These are phyloP conservation scores for Mimosa bimucronata DNA, from an alignment of 306 rosid genomes.

Conservation along the genomic window DNA sequence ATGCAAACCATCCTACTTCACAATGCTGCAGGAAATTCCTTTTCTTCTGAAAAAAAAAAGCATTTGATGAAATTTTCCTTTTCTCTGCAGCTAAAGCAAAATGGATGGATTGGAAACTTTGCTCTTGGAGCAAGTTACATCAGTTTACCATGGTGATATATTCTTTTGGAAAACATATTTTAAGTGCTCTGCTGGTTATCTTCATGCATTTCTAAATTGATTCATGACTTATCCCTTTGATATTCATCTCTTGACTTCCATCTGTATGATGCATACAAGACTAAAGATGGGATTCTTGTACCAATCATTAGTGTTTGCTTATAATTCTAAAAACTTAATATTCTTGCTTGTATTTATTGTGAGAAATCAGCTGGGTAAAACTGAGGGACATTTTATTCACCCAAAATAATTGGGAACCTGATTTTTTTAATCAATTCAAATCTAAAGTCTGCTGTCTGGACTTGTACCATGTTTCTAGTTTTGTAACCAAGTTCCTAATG, in stretches of 20 bases:
- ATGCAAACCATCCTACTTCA: background rate
- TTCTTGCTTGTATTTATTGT: constrained; percentile 1
- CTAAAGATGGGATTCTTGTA: background rate
- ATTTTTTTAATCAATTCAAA: constrained; percentile 16
- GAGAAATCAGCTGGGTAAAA: constrained; percentile 1
- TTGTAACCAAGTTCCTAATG: constrained; percentile 34
- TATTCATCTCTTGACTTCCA: constrained; percentile 4
- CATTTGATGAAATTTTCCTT: no score
- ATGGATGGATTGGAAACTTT: constrained; percentile 99
- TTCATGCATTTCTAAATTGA: constrained; percentile 17
- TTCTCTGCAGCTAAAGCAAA: constrained; percentile 84
- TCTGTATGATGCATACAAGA: background rate
- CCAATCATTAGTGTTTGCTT: background rate
- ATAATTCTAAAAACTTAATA: background rate
- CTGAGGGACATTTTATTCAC: constrained; percentile 1
- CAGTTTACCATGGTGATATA: constrained; percentile 91
- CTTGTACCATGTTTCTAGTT: background rate
- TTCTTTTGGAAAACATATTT: constrained; percentile 30
- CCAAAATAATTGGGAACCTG: background rate
- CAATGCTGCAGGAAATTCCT: background rate
- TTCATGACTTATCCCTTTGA: background rate
- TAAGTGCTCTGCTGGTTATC: background rate
- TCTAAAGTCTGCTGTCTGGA: constrained; percentile 1
- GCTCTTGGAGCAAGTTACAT: constrained; percentile 99
- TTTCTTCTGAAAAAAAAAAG: background rate